A percentile compares a stretch with the other conserved stretches of the same genome.
Conservation (phyloP, 345 rosid genomes). For the Kernera saxatilis region DNA sequence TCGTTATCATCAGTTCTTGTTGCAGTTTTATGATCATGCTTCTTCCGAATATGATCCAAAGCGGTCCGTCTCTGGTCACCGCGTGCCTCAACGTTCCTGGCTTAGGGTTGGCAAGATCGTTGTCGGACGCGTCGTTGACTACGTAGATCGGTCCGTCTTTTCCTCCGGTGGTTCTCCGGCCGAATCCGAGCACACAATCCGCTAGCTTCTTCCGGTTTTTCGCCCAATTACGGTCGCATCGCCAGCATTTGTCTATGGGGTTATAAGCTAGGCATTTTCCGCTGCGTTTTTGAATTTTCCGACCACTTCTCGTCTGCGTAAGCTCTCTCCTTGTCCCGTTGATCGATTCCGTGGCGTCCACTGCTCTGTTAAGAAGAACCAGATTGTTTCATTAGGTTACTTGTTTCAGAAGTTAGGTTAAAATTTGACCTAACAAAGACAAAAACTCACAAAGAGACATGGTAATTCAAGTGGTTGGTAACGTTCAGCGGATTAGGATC, state of each 20-base stretch:
- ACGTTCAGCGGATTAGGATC: slow-evolving; percentile 29
- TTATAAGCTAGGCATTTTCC: slow-evolving; percentile 46
- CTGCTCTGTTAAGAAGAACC: slow-evolving; percentile 3
- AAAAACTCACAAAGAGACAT: slow-evolving; percentile 22
- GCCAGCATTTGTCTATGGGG: slow-evolving; percentile 64
- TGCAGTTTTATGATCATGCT: slow-evolving; percentile 59
- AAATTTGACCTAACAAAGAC: neutral
- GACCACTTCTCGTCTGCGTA: slow-evolving; percentile 7
- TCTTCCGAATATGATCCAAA: slow-evolving; percentile 66
- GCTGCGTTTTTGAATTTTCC: neutral
- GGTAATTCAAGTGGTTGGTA: slow-evolving; percentile 25
- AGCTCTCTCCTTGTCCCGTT: slow-evolving; percentile 37
- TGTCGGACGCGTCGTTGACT: slow-evolving; percentile 53
- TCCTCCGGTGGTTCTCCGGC: slow-evolving; percentile 62
- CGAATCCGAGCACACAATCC: slow-evolving; percentile 64
- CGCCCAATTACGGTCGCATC: slow-evolving; percentile 49
- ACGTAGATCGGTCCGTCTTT: slow-evolving; percentile 43
- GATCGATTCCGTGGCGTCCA: slow-evolving; percentile 6
- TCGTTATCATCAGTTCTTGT: slow-evolving; percentile 48
- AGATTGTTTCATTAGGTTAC: neutral
- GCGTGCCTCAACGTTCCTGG: slow-evolving; percentile 76
- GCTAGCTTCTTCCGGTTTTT: slow-evolving; percentile 48
- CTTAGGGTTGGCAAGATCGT: slow-evolving; percentile 46
- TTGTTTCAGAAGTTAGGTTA: slow-evolving; percentile 8
- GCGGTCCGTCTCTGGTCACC: slow-evolving; percentile 55